Evolutionary conservation across 1,284 basidiomycete genomes (phyloP), one percentile per base, ranked within the genome.

Genomic region (Heterobasidion irregulare): DNA sequence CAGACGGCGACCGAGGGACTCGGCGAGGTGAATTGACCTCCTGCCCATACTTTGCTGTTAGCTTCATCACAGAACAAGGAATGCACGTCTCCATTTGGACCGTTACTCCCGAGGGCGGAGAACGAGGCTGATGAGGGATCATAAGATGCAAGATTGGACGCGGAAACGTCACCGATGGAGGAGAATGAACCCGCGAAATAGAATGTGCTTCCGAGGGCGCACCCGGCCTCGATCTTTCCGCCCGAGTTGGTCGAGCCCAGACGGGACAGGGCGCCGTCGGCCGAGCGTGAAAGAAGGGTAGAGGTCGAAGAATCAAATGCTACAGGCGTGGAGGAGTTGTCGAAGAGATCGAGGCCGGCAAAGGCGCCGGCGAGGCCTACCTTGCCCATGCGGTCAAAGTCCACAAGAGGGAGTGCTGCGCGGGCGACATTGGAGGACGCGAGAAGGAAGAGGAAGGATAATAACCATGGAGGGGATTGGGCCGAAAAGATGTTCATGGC

Each of bases 321-420:
- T 60, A 78, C 64, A 57, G 79, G 69, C 38, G 57, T 45, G 47
- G 71, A 65, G 15, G 77, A 70, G 65, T 83, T 80, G 64, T 81
- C 75, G 73, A 88, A 85, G 54, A 94, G 71, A 66, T 88, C 86
- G 57, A 98, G 75, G 48, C 93, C 92, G 33, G 87, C 80, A 68
- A 97, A 98, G 16, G 89, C 78, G 55, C 94, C 94, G 41, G 86
- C 83, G 47, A 97, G 76, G 55, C 84, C 92, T 56, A 97, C 93
- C 56, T 77, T 84, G 60, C 94, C 94, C 89, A 96, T 94, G 58
- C 88, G 86, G 65, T 87, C 77, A 69, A 92, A 96, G 72, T 97
- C 92, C 71, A 97, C 83, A 64, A 83, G 78, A 38, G 93, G 93
- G 49, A 89, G 71, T 52, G 80, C 72, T 12, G 87, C 84, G 58